Percentiles rank a stretch among this genome's conserved stretches.
Evolutionary conservation across 1,284 basidiomycete species (phyloP).

Genomic region (Phlebopus sp.): DNA sequence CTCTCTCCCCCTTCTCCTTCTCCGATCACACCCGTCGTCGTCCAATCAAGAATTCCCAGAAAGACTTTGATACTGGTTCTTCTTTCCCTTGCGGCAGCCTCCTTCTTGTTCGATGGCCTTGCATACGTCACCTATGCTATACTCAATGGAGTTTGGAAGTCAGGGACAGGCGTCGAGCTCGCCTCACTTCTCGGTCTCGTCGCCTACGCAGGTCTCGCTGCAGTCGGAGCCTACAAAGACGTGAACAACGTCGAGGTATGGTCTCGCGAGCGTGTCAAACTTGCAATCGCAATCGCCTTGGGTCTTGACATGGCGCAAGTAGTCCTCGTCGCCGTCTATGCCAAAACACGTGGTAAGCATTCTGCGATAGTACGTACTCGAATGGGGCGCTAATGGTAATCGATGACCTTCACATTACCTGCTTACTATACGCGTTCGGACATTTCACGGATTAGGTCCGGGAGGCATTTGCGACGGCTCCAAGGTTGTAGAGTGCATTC

Average conservation of each 20-base stretch:
- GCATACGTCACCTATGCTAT: slow-evolving; percentile 64
- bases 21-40: slow-evolving; percentile 72
- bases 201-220: slow-evolving; percentile 66
- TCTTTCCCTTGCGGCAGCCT: slow-evolving; percentile 69
- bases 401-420: too few species aligned
- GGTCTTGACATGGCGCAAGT: slow-evolving; percentile 58
- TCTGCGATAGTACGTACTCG: not conserved
- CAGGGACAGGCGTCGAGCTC: slow-evolving; percentile 63
- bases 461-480: slow-evolving; percentile 34
- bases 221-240: slow-evolving; percentile 74
- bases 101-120: slow-evolving; percentile 84
- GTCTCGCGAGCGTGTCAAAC: slow-evolving; percentile 57
- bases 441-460: slow-evolving; percentile 7
- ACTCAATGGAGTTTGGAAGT: slow-evolving; percentile 61
- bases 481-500: slow-evolving; percentile 34
- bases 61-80: slow-evolving; percentile 67
- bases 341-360: slow-evolving; percentile 45
- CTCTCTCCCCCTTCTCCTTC: slow-evolving; percentile 49
- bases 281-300: slow-evolving; percentile 49
- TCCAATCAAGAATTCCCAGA: slow-evolving; percentile 67
- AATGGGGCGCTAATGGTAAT: not conserved
- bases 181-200: slow-evolving; percentile 64
- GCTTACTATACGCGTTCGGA: not conserved
- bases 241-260: slow-evolving; percentile 68
- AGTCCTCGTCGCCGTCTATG: slow-evolving; percentile 47